Evolutionary conservation across 177 flowering plant genomes (phyloP), one percentile per base, ranked within the genome.

Genomic region (Vitis hybrid): DNA sequence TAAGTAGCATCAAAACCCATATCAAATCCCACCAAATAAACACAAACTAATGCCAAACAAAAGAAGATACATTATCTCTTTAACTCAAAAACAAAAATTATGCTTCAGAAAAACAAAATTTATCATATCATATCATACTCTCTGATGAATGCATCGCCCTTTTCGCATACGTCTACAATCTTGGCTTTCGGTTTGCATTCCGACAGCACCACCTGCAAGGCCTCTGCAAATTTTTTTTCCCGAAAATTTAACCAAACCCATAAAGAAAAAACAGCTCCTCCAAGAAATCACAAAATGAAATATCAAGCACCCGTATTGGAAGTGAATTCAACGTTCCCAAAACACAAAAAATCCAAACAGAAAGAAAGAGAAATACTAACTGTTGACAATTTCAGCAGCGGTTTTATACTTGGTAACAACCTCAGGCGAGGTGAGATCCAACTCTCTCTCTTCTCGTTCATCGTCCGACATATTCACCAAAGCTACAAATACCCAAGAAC

Each of bases 361-460:
- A 49, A 19, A 49, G n/a, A 52, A 53, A 57, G 69, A 65, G 16
- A 73, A 3, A 34, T 34, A 34, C 39, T 68, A 61, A 89, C 91
- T 86, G 80, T 89, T 89, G 52, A 85, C 78, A 59, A 87, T 87
- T 76, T 95, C 98, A n/a, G 99, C 93, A 2, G 98, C 99, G 77
- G 74, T 83, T 79, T 94, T 94, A 88, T 93, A 94, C 72, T 94
- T 94, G 74, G 94, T 93, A 70, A 95, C 99, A 31, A 93, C 99
- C 59, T 93, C 97, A 56, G 92, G 86, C 68, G 90, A 86, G 54
- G 87, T 63, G 74, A 95, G 98, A 88, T 95, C 99, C 78, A 93
- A 71, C 96, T 95, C 98, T 82, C 79, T 84, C 96, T 93, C 98
- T 77, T 93, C 99, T 56, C 85, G 81, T 68, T 95, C 99, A 3